Evolutionary conservation across 1,284 basidiomycete genomes (phyloP), one percentile per base, ranked within the genome.

Genomic region (Malassezia caprae): DNA sequence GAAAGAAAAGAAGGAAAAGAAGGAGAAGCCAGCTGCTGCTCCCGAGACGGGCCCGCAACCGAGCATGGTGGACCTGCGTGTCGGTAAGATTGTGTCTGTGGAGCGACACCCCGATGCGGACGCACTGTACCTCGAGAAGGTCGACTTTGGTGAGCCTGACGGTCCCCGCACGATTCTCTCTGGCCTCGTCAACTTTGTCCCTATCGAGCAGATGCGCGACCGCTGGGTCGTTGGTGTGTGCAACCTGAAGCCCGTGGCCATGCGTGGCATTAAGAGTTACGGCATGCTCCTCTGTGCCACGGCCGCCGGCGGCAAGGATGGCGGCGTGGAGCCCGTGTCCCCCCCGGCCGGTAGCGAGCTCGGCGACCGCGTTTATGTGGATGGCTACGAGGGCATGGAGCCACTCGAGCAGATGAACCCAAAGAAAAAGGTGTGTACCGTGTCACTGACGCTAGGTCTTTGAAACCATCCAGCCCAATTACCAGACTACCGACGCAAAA

Each of bases 251-350:
- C 72, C 72, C 3, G 63, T 51, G 4, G 56, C 69, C 19, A 74
- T 74, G 71, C 59, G 72, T n/a, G 72, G 72, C 39, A 73, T 74
- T 60, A 73, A 73, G 67, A 68, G 64, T 55, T 65, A 65, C 58
- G 72, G 63, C 23, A 74, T 74, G 72, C 59, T 74, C 2, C 56
- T 74, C 28, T 74, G 71, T 50, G 72, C 72, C 35, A 67, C 64
- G 5, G 49, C 57, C 52, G 68, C 66, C 55, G 68, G 67, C 43
- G 71, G 69, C 45, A 68, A 69, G 54, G 71, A 74, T 27, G 64
- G 61, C 24, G 72, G 71, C 32, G 67, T 74, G 35, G 70, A 73
- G 61, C 69, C 69, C 23, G 65, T 74, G 24, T 41, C 27, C 24
- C 72, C 72, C 37, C 72, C 72, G 12, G 67, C 58, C 41, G 71